Evolutionary conservation across 2,329 filamentous ascomycete genomes (phyloP).

Genomic region (Aspergillus luchuensis): DNA sequence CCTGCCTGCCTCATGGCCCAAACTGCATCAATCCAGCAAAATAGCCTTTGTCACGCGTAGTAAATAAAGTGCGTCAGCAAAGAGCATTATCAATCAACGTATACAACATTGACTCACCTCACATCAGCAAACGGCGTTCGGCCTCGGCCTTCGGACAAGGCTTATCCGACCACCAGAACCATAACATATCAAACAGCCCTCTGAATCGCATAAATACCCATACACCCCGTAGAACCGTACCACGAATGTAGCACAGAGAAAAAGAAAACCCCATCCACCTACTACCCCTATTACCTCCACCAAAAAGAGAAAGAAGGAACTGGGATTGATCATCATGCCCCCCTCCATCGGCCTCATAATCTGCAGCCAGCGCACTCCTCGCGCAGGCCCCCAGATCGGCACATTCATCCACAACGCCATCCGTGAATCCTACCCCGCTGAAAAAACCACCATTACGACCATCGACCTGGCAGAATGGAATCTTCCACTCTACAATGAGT

Average conservation of each 20-base stretch:
- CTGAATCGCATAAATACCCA: too few species aligned
- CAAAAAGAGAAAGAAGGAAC: too few species aligned
- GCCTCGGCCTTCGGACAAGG: neutral
- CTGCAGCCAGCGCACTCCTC: slow-evolving; percentile 35
- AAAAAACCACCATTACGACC: neutral
- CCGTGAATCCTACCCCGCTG: neutral
- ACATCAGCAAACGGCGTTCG: neutral
- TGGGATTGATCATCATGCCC: neutral
- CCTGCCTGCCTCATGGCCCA: too few species aligned
- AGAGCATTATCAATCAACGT: too few species aligned
- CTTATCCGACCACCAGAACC: neutral
- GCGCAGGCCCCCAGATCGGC: slow-evolving; percentile 35
- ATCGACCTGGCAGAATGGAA: slow-evolving; percentile 19
- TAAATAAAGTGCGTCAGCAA: too few species aligned
- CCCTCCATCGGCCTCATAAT: slow-evolving; percentile 28
- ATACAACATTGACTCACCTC: neutral
- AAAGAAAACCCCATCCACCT: too few species aligned
- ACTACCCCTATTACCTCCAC: too few species aligned
- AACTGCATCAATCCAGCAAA: too few species aligned
- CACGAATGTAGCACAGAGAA: too few species aligned
- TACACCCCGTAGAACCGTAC: too few species aligned
- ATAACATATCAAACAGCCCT: neutral
- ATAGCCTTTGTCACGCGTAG: too few species aligned
- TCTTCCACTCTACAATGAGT: slow-evolving; percentile 44
- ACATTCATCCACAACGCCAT: slow-evolving; percentile 27